A percentile compares a stretch with the other conserved stretches of the same genome.
Conservation (phyloP, 108 stramenopile genomes). For the Chaetoceros tenuissimus region DNA sequence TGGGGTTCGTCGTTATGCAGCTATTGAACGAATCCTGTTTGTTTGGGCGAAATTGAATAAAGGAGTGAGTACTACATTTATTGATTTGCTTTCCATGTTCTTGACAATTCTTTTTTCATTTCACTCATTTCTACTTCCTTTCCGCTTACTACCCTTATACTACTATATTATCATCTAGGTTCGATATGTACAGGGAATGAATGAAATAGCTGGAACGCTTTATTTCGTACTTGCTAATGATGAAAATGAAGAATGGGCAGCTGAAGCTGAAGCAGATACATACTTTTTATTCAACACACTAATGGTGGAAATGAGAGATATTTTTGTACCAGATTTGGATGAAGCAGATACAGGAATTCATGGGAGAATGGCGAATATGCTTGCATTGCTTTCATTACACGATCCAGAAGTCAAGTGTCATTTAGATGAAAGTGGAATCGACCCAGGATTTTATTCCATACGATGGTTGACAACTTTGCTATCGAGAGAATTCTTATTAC, state of each 20-base stretch:
- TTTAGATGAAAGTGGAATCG: constrained; percentile 72
- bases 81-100: constrained; percentile 4
- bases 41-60: constrained; percentile 93
- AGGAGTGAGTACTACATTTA: constrained; percentile 45
- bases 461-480: constrained; percentile 96
- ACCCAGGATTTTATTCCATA: constrained; percentile 80
- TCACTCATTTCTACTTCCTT: neutral
- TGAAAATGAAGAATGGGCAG: constrained; percentile 60
- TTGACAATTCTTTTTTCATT: neutral
- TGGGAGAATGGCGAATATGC: constrained; percentile 76
- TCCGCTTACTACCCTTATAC: neutral
- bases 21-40: constrained; percentile 86
- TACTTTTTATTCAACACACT: constrained; percentile 87
- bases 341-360: constrained; percentile 79
- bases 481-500: constrained; percentile 90
- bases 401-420: constrained; percentile 86
- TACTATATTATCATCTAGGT: constrained; percentile 21
- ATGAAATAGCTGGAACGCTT: constrained; percentile 90
- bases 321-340: constrained; percentile 84
- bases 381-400: constrained; percentile 56
- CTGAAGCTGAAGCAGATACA: constrained; percentile 85
- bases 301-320: constrained; percentile 86
- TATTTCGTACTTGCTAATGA: constrained; percentile 90
- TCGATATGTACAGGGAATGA: constrained; percentile 97
- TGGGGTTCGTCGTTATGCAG: constrained; percentile 73